Evolutionary conservation across 2,329 filamentous ascomycete genomes (phyloP), one percentile per base, ranked within the genome.

Genomic region (Claviceps pazoutovae): DNA sequence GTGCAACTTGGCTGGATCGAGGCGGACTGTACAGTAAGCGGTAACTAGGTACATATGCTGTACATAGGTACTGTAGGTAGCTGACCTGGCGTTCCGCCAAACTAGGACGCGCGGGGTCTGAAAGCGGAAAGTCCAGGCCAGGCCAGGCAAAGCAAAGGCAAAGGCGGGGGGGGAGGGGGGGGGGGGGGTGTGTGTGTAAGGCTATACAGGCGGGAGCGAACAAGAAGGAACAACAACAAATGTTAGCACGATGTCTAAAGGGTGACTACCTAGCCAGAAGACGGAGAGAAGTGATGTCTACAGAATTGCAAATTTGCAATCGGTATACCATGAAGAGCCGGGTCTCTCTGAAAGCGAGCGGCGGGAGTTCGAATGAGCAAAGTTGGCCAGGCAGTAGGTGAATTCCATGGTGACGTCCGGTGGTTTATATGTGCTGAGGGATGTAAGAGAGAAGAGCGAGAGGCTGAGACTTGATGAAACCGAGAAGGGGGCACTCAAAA

Each of bases 1-100:
- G 43, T 51, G 53, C 50, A 54, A 55, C 53, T 47, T 51, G 19
- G 51, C 53, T 56, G 53, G 48, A 46, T 51, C 30, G 50, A 52
- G 49, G 51, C 49, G 51, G 53, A 21, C 21, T 21, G 26, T 30
- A 30, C 26, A 30, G 26, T 30, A 30, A 3, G 26, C 26, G 26
- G 26, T 8, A 30, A 30, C 23, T 23, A 23, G 23, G 23, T 39
- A 39, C 37, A 39, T 8, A n/a, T n/a, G n/a, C 8, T 5, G 2
- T 39, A 39, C 37, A 6, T 39, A 16, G 0, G 1, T 39, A 39
- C 37, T 16, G 26, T 17, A 11, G 26, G 50, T 51, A 14, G 5
- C 50, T 39, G 45, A 37, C 16, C 36, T 42, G 23, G 13, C 50
- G 45, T 23, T 19, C 26, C 37, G 44, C 50, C 38, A 21, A 38